Percentiles rank a stretch among this genome's conserved stretches.
phyloP scores from a whole-genome alignment of 441 rosid genomes.

The Erodium texanum region DNA sequence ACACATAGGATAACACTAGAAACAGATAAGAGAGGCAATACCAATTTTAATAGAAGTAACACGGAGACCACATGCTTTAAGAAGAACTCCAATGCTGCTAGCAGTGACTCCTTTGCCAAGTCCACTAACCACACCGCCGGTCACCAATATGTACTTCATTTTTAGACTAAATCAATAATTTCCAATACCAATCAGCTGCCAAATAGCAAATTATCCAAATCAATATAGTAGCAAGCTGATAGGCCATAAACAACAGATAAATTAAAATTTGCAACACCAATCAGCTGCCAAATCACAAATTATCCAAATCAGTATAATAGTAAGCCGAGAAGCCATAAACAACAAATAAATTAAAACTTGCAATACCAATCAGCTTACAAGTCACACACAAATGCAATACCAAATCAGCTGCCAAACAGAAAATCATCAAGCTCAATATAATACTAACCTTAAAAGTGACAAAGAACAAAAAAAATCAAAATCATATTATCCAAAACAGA shows the following conservation, averaged over 20 bases:
- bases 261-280: not conserved
- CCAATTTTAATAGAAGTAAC: conserved; percentile 88
- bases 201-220: not conserved
- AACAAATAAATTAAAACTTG: not conserved
- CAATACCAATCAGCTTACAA: not conserved
- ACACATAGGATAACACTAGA: not conserved
- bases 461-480: not conserved
- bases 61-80: conserved; percentile 59
- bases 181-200: not conserved
- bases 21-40: conserved; percentile 11
- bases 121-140: conserved; percentile 77
- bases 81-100: conserved; percentile 58
- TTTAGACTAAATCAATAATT: not conserved
- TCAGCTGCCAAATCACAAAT: not conserved
- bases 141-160: conserved; percentile 83
- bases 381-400: too few species aligned
- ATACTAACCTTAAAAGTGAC: not conserved
- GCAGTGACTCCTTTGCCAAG: conserved; percentile 68
- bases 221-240: not conserved
- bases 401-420: not conserved
- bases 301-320: not conserved
- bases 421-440: not conserved
- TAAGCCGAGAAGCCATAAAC: not conserved
- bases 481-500: not conserved
- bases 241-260: not conserved